Evolutionary conservation across 1,139 yeast genomes (phyloP), one percentile per base, ranked within the genome.

Genomic region (Blastobotrys illinoisensis): DNA sequence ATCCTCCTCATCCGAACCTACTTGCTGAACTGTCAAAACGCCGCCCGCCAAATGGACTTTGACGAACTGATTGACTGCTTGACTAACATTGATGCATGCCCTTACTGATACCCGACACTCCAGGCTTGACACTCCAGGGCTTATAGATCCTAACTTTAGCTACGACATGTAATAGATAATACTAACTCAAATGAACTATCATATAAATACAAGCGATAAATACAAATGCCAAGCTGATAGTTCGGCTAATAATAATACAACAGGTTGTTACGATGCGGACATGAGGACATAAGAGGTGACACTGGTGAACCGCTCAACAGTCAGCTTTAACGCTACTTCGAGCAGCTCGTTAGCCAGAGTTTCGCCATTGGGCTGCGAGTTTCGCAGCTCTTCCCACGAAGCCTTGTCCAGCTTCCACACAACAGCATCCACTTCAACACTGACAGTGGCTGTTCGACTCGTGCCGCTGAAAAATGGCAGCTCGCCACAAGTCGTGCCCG

Each of bases 401-500:
- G 71, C 73, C 44, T 74, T 71, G 45, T 83, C 79, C 51, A 90
- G 72, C 55, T 81, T 76, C 98, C 98, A 93, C 3, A 88, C 78
- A 5, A 82, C 79, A 1, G 87, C 75, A 55, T 85, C 88, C 1
- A 75, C 71, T 53, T 79, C 81, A 2, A 78, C 75, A 0, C 68
- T 55, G 59, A 76, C 62, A 0, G 71, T 68, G n/a, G 75, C 73
- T 0, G 72, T 68, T 14, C 74, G 62, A n/a, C 56, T 56, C 0
- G 65, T 74, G 77, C 45, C 81, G 69, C 65, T 79, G 75, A 69
- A 79, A 76, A 59, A 77, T 62, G 65, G 79, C 64, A 85, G 71
- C 67, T 86, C 90, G 2, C 99, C 99, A 70, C 90, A 88, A 3
- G 95, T 85, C 0, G 97, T 90, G 60, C 90, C 82, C n/a, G 97